A percentile compares a stretch with the other conserved stretches of the same genome.
Conservation (phyloP, 768 basidiomycete genomes). For the Psilocybe tampanensis region DNA sequence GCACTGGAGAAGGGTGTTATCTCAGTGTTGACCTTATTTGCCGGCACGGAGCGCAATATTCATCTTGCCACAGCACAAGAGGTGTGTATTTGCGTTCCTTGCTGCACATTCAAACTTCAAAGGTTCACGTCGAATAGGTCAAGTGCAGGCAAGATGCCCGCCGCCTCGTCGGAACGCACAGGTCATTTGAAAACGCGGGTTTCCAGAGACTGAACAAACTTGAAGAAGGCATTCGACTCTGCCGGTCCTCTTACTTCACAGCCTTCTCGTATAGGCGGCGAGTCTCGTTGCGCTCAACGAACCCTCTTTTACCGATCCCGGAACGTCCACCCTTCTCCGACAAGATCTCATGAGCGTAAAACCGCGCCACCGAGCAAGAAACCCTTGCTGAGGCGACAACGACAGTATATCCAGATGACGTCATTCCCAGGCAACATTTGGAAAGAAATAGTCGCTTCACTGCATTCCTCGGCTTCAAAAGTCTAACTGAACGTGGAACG, state of each 20-base stretch:
- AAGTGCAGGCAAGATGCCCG: slow-evolving; percentile 57
- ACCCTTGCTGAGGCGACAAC: not conserved
- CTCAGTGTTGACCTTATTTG: slow-evolving; percentile 75
- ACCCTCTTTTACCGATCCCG: not conserved
- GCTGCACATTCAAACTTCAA: too few relatives aligned
- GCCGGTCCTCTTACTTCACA: slow-evolving; percentile 31
- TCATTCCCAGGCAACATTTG: slow-evolving; percentile 52
- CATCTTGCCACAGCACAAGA: slow-evolving; percentile 77
- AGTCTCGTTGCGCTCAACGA: slow-evolving; percentile 12
- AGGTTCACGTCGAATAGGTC: slow-evolving; percentile 35
- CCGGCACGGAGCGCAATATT: slow-evolving; percentile 65
- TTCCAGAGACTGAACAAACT: slow-evolving; percentile 53
- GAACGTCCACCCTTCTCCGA: not conserved
- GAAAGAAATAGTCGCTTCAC: slow-evolving; percentile 28
- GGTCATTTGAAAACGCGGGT: slow-evolving; percentile 59
- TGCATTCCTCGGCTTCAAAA: not conserved
- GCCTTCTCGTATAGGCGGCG: slow-evolving; percentile 11
- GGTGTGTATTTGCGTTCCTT: slow-evolving; percentile 40
- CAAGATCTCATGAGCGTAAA: not conserved
- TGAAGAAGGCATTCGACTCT: slow-evolving; percentile 38
- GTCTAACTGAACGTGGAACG: not conserved
- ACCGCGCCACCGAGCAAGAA: not conserved
- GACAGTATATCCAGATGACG: slow-evolving; percentile 20
- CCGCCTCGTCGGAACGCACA: slow-evolving; percentile 50
- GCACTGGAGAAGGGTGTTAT: slow-evolving; percentile 63